Evolutionary conservation across 2,329 filamentous ascomycete species (phyloP).

Genomic region (Paraphoma chrysanthemicola): DNA sequence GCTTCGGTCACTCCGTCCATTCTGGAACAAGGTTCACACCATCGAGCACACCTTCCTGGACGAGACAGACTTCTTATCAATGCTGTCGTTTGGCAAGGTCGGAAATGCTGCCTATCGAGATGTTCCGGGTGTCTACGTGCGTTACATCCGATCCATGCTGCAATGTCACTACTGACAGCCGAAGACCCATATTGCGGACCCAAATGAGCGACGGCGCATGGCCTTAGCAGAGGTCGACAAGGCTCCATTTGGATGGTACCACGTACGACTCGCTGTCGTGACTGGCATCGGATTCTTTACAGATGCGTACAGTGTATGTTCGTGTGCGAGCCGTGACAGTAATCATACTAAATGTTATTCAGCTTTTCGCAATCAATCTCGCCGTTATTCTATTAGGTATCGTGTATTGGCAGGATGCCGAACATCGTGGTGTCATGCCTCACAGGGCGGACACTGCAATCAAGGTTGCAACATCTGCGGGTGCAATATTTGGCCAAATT

Average conservation of each 20-base stretch:
- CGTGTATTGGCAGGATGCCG: slow-evolving; percentile 69
- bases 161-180: slow-evolving; percentile 13
- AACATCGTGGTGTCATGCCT: slow-evolving; percentile 62
- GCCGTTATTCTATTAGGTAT: slow-evolving; percentile 74
- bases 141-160: slow-evolving; percentile 1
- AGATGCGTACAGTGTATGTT: slow-evolving; percentile 68
- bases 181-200: slow-evolving; percentile 40
- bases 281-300: slow-evolving; percentile 90
- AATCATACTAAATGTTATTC: neutral
- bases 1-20: slow-evolving; percentile 5
- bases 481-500: slow-evolving; percentile 83
- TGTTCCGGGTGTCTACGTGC: slow-evolving; percentile 39
- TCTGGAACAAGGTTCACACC: neutral
- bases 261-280: slow-evolving; percentile 77
- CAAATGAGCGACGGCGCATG: slow-evolving; percentile 46
- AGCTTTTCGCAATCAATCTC: slow-evolving; percentile 65
- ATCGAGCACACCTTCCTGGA: slow-evolving; percentile 1
- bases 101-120: slow-evolving; percentile 43
- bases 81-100: slow-evolving; percentile 34
- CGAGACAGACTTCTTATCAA: slow-evolving; percentile 12
- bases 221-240: slow-evolving; percentile 47
- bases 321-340: neutral
- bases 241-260: slow-evolving; percentile 63
- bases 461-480: slow-evolving; percentile 83
- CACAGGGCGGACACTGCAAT: slow-evolving; percentile 77